Percentiles rank a stretch among this genome's conserved stretches.
Conservation (phyloP, 305 asterid species). For the Fraxinus sp. region DNA sequence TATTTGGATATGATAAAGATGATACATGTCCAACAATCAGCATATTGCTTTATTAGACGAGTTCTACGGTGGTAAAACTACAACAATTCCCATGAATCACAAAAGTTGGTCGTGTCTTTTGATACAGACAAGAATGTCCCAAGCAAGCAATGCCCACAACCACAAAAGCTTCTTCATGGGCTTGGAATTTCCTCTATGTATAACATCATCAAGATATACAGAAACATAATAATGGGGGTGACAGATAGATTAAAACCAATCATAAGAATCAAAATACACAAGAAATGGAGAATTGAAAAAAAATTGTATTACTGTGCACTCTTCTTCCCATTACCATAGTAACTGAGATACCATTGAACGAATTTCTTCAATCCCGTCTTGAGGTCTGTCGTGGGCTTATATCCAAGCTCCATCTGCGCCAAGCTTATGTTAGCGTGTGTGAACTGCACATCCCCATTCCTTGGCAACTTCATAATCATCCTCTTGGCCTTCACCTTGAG, state of each 20-base stretch:
- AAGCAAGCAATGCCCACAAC: slow-evolving; percentile 26
- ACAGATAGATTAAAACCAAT: slow-evolving; percentile 23
- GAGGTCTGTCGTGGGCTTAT: slow-evolving; percentile 26
- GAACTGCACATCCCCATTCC: slow-evolving; percentile 29
- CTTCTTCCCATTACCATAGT: slow-evolving; percentile 19
- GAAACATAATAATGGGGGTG: slow-evolving; percentile 10
- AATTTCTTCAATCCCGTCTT: slow-evolving; percentile 27
- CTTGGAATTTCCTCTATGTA: slow-evolving; percentile 22
- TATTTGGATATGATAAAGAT: background rate
- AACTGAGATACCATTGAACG: slow-evolving; percentile 22
- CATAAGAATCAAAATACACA: slow-evolving; percentile 10
- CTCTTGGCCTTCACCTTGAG: slow-evolving; percentile 20
- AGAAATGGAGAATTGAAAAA: slow-evolving; percentile 10
- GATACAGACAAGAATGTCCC: slow-evolving; percentile 11
- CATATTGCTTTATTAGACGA: background rate
- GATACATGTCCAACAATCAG: slow-evolving; percentile 5
- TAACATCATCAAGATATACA: slow-evolving; percentile 23
- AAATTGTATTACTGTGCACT: slow-evolving; percentile 12
- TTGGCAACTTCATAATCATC: slow-evolving; percentile 22
- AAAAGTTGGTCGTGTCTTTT: background rate
- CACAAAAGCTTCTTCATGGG: slow-evolving; percentile 33
- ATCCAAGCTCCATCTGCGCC: slow-evolving; percentile 24
- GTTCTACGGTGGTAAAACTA: slow-evolving; percentile 5
- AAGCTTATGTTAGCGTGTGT: slow-evolving; percentile 29
- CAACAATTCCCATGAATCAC: slow-evolving; percentile 5